Percentiles rank a stretch among this genome's conserved stretches.
phyloP scores from a whole-genome alignment of 2,329 filamentous ascomycete species.

The Sporothrix pseudoabietina region DNA sequence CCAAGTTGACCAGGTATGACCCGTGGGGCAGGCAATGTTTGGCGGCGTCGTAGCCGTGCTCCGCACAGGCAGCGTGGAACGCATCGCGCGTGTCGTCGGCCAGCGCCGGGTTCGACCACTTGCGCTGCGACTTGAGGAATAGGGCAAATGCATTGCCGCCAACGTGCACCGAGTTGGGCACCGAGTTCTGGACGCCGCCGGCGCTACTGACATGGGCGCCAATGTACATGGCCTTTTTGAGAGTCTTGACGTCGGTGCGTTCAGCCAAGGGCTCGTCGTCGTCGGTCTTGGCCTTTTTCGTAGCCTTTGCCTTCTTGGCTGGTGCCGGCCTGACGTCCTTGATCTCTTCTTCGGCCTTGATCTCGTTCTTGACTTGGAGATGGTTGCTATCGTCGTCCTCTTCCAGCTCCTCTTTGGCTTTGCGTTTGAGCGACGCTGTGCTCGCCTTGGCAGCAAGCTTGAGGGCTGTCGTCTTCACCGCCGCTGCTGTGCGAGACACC shows the following conservation, averaged over 20 bases:
- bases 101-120: conserved; percentile 85
- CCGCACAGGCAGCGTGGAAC: conserved; percentile 69
- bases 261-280: conserved; percentile 62
- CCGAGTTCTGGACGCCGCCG: conserved; percentile 87
- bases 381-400: not conserved
- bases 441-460: conserved; percentile 13
- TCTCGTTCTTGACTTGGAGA: conserved; percentile 34
- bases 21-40: conserved; percentile 86
- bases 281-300: conserved; percentile 43
- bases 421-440: conserved; percentile 29
- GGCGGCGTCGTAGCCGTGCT: conserved; percentile 70
- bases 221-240: conserved; percentile 75
- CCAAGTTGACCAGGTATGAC: conserved; percentile 94
- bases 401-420: conserved; percentile 24
- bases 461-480: not conserved
- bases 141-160: conserved; percentile 92
- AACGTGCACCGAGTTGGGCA: conserved; percentile 75
- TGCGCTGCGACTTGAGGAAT: conserved; percentile 94
- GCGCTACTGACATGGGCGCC: conserved; percentile 91
- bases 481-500: not conserved
- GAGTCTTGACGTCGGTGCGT: conserved; percentile 63
- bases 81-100: conserved; percentile 65
- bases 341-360: conserved; percentile 35
- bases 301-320: conserved; percentile 51
- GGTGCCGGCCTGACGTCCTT: not conserved